phyloP scores from a whole-genome alignment of 495 filamentous ascomycete species.

The Penicillium paradoxum region DNA sequence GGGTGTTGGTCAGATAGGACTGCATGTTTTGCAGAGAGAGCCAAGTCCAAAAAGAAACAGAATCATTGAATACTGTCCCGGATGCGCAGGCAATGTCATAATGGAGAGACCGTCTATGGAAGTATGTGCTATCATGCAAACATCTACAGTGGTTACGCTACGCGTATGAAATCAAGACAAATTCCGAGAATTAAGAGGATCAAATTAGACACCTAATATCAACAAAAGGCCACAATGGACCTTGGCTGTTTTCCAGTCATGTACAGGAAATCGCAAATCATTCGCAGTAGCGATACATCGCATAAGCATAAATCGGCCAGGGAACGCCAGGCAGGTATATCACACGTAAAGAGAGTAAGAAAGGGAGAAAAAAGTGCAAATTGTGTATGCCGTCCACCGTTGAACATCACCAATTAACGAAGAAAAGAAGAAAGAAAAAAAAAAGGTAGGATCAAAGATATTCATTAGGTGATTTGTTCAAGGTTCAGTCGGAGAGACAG shows the following conservation, averaged over 20 bases:
- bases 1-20: neutral
- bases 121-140: too few species aligned
- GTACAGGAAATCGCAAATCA: constrained; percentile 7
- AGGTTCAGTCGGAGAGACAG: constrained; percentile 13
- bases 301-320: neutral
- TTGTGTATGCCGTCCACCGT: constrained; percentile 4
- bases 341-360: too few species aligned
- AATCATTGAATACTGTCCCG: too few species aligned
- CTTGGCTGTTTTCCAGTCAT: constrained; percentile 10
- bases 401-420: neutral
- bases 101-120: too few species aligned
- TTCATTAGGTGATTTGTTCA: constrained; percentile 13
- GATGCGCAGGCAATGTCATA: too few species aligned
- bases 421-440: neutral
- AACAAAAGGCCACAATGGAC: neutral
- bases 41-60: too few species aligned
- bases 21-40: neutral
- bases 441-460: neutral
- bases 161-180: too few species aligned
- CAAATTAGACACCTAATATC: neutral
- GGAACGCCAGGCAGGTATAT: constrained; percentile 3
- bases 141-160: too few species aligned
- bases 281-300: neutral
- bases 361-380: neutral
- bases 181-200: too few species aligned